Base-by-base conservation (phyloP, 768 basidiomycete species). In the Crassisporium funariophilum region DNA sequence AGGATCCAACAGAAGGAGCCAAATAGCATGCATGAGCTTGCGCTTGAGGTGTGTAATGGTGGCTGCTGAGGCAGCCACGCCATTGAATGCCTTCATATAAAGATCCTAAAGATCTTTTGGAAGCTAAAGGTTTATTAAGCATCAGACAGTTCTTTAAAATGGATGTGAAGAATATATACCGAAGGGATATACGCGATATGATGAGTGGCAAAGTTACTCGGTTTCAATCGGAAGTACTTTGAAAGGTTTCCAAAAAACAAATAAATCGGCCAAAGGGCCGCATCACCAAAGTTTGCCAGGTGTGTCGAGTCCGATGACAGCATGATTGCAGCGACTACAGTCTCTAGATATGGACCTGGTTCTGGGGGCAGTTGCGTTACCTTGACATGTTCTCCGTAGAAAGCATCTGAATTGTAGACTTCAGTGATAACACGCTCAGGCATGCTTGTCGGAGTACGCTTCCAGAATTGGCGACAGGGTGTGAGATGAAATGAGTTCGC, bases 201-300 rank as follows among this genome's bases (percentile, higher is more conserved):
- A 39, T 75, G 65, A n/a, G 61, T 66, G 1, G 68, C 50, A 21
- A 59, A 55, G 0, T 51, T 49, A 1, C 46, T 51, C 0, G 71
- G 71, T 17, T 62, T 61, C 7, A 41, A 52, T 0, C 64, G 58
- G 1, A 50, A 46, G 39, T 73, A 71, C 45, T 77, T 76, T 1
- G 68, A 72, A 10, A 66, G 57, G 22, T 69, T 68, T 0, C 70
- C 70, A 39, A 74, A 61, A 35, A 48, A 69, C 0, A 66, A 29
- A 44, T 77, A 78, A 0, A 72, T 41, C 2, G 73, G 74, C 73
- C 71, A 76, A 5, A 72, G 54, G 0, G 56, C 54, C 0, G 67
- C 62, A 21, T 43, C 58, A 0, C 72, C 70, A 49, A 74, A 74
- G 4, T 58, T 54, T 0, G 67, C 47, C 7, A 72, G 58, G 44